Evolutionary conservation across 441 rosid species (phyloP).

Genomic region (Populus trichocarpa): DNA sequence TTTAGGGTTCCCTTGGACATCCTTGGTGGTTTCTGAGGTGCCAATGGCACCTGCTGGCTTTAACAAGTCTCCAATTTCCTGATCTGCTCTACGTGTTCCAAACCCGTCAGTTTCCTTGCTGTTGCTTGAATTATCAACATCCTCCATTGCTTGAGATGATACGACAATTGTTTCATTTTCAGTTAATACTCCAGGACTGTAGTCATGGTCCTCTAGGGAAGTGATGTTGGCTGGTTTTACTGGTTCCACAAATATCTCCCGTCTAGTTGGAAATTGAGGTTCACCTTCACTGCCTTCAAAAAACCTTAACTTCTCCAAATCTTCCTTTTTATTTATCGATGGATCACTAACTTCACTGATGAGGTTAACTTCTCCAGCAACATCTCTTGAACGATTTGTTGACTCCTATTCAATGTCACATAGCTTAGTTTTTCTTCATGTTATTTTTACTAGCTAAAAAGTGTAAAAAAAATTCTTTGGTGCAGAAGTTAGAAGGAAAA

Average conservation of each 20-base stretch:
- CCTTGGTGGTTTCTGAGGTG: constrained; percentile 14
- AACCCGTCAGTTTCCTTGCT: background rate
- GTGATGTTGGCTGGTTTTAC: background rate
- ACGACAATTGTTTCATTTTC: background rate
- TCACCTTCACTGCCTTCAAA: background rate
- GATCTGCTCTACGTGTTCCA: background rate
- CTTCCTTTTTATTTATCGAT: background rate
- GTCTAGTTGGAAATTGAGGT: background rate
- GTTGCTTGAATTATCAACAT: background rate
- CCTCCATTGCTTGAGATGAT: background rate
- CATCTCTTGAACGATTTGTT: constrained; percentile 12
- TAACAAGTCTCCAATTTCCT: background rate
- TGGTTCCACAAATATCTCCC: background rate
- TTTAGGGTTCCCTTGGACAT: constrained; percentile 14
- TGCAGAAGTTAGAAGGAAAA: background rate
- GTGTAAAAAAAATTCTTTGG: background rate
- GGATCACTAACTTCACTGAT: background rate
- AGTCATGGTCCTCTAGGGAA: background rate
- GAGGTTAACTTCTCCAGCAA: constrained; percentile 8
- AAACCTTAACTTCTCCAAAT: background rate
- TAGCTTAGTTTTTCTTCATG: background rate
- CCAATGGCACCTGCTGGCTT: constrained; percentile 11
- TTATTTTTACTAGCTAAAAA: background rate
- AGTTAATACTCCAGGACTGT: background rate
- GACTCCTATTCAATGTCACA: constrained; percentile 30